Evolutionary conservation across 208 protist species (phyloP).

Genomic region (Vickermania ingenoplastis): DNA sequence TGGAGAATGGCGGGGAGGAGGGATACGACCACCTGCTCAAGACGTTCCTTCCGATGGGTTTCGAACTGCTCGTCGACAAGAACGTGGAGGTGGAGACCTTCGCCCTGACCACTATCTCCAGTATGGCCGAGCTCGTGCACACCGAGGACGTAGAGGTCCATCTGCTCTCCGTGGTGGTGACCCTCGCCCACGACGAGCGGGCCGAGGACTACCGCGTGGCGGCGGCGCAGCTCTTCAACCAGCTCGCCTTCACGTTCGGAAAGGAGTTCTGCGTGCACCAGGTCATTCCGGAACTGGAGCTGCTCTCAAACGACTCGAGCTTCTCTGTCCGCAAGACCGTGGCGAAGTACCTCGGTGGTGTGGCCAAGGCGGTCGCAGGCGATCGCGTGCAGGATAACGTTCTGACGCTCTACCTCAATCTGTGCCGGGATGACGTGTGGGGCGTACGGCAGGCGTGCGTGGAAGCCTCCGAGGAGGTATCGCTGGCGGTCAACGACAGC

Average conservation of each 20-base stretch:
- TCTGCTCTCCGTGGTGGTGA: slow-evolving; percentile 83
- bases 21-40: slow-evolving; percentile 80
- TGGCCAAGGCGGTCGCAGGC: slow-evolving; percentile 31
- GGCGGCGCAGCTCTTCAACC: slow-evolving; percentile 85
- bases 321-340: slow-evolving; percentile 87
- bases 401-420: slow-evolving; percentile 75
- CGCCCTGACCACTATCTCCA: slow-evolving; percentile 74
- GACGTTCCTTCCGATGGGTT: slow-evolving; percentile 85
- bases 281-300: slow-evolving; percentile 76
- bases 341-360: slow-evolving; percentile 60
- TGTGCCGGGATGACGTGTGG: slow-evolving; percentile 94
- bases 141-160: slow-evolving; percentile 77
- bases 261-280: slow-evolving; percentile 43
- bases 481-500: slow-evolving; percentile 41
- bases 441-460: slow-evolving; percentile 93
- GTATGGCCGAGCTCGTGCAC: slow-evolving; percentile 75
- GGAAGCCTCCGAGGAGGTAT: slow-evolving; percentile 72
- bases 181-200: slow-evolving; percentile 89
- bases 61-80: slow-evolving; percentile 92
- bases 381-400: slow-evolving; percentile 48
- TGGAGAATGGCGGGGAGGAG: slow-evolving; percentile 60
- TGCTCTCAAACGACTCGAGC: slow-evolving; percentile 83
- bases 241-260: slow-evolving; percentile 75
- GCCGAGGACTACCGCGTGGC: slow-evolving; percentile 93
- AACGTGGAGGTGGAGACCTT: slow-evolving; percentile 88